Conservation (phyloP, 257 asterid genomes). For the Jacaranda copaia region DNA sequence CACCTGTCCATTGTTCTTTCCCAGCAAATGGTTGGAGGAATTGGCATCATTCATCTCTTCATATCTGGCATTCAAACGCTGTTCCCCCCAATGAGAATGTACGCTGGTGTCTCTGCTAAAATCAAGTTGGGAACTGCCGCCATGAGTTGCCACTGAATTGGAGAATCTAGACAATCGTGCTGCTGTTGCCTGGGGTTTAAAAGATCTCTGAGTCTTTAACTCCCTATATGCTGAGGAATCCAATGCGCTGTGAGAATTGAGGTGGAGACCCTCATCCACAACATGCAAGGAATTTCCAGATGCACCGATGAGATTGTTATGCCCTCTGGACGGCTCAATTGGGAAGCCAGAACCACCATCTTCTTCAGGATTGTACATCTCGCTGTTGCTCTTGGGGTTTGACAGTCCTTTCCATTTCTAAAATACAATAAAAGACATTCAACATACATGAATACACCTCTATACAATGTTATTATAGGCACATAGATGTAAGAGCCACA, state of each 20-base stretch:
- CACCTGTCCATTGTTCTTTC: conserved; percentile 53
- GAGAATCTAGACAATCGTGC: conserved; percentile 76
- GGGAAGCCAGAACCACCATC: conserved; percentile 60
- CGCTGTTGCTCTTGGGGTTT: conserved; percentile 64
- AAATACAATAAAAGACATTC: conserved; percentile 22
- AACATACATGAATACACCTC: background rate
- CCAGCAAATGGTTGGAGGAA: conserved; percentile 69
- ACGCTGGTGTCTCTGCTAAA: conserved; percentile 55
- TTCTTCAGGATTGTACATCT: conserved; percentile 60
- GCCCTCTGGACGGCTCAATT: conserved; percentile 52
- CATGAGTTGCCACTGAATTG: conserved; percentile 69
- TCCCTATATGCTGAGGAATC: conserved; percentile 58
- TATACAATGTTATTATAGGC: conserved; percentile 23
- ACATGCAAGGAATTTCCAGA: conserved; percentile 42
- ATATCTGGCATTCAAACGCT: conserved; percentile 42
- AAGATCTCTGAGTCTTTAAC: conserved; percentile 58
- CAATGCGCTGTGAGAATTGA: conserved; percentile 40
- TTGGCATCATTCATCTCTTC: conserved; percentile 56
- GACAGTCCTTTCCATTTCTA: conserved; percentile 63
- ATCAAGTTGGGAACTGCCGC: conserved; percentile 69
- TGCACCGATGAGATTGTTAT: conserved; percentile 39
- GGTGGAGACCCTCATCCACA: conserved; percentile 36
- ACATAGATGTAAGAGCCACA: background rate
- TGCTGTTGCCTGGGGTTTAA: conserved; percentile 55
- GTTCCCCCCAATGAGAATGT: conserved; percentile 58